phyloP scores from a whole-genome alignment of 2,329 filamentous ascomycete genomes.

The Verticillium nonalfalfae region DNA sequence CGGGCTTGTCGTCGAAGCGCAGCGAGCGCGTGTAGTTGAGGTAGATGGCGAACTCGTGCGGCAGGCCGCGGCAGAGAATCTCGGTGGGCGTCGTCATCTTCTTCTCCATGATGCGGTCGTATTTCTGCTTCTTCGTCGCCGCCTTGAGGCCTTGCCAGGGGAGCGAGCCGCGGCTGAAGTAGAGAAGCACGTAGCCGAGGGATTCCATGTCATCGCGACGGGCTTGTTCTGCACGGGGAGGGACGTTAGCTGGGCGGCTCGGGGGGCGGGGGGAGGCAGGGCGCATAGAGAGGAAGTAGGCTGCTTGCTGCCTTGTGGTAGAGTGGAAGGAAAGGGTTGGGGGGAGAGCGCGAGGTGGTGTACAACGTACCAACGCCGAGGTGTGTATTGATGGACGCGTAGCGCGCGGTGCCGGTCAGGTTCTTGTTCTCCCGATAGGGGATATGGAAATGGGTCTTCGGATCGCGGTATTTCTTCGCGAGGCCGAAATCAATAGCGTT shows the following conservation, averaged over 20 bases:
- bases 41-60: slow-evolving; percentile 99
- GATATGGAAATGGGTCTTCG: slow-evolving; percentile 99
- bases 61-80: slow-evolving; percentile 97
- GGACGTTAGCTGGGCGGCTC: slow-evolving; percentile 16
- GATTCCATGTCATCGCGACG: slow-evolving; percentile 99
- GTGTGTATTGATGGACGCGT: slow-evolving; percentile 98
- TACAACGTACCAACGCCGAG: slow-evolving; percentile 68
- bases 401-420: slow-evolving; percentile 95
- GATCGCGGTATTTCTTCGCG: slow-evolving; percentile 99
- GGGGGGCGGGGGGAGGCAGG: too few relatives aligned
- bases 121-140: slow-evolving; percentile 99
- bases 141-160: slow-evolving; percentile 99
- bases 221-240: slow-evolving; percentile 69
- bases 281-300: too few relatives aligned
- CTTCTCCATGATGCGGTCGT: slow-evolving; percentile 99
- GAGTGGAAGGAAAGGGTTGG: too few relatives aligned
- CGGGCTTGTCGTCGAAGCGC: slow-evolving; percentile 98
- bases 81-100: slow-evolving; percentile 99
- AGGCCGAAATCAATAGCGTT: slow-evolving; percentile 99
- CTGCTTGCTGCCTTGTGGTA: too few relatives aligned
- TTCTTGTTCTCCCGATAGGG: slow-evolving; percentile 99
- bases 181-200: slow-evolving; percentile 98
- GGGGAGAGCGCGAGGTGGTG: too few relatives aligned
- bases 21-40: slow-evolving; percentile 98
- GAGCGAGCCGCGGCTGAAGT: slow-evolving; percentile 98